Evolutionary conservation across 2,329 filamentous ascomycete genomes (phyloP), one percentile per base, ranked within the genome.

Genomic region (Teratosphaeria pseudoeucalypti): DNA sequence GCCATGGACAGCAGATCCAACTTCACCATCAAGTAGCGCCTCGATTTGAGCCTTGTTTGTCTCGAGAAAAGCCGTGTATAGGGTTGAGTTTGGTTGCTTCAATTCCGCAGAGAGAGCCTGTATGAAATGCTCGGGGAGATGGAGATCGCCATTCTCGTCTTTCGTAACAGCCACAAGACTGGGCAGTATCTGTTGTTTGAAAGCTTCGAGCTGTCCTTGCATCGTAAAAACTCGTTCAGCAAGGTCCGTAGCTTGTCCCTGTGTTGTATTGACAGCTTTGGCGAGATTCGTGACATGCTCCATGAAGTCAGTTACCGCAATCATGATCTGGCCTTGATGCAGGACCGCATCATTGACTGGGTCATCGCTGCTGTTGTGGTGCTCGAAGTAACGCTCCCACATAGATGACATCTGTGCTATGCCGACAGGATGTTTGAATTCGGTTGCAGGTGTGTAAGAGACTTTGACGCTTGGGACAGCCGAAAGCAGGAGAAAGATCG

Each of bases 71-170:
- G 62, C 56, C 23, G 70, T 58, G 67, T 68, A 72, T 0, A 68
- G 59, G 9, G 52, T 82, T 81, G 1, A 74, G 74, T 52, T 82
- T 81, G 1, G 74, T 70, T 23, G 74, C n/a, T 23, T 74, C 55
- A 88, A 79, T 59, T 80, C 77, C 57, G 81, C 79, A 27, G 78
- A 76, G 9, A 90, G 70, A 0, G 85, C 86, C 59, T 82, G 77
- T 81, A 84, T 90, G 61, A 90, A 88, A 2, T 84, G 79, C 27
- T 82, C 77, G 0, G 81, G 74, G 16, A 89, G 80, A 26, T 81
- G 73, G 0, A 76, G 72, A 10, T 79, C 77, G 14, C 85, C 85
- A 34, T 81, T 71, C 37, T 75, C 71, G 59, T 79, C n/a, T 49
- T 49, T 49, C 12, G 43, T 49, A 10, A 49, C 43, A 10, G 23